Evolutionary conservation across 345 rosid species (phyloP).

Genomic region (Psidium guajava): DNA sequence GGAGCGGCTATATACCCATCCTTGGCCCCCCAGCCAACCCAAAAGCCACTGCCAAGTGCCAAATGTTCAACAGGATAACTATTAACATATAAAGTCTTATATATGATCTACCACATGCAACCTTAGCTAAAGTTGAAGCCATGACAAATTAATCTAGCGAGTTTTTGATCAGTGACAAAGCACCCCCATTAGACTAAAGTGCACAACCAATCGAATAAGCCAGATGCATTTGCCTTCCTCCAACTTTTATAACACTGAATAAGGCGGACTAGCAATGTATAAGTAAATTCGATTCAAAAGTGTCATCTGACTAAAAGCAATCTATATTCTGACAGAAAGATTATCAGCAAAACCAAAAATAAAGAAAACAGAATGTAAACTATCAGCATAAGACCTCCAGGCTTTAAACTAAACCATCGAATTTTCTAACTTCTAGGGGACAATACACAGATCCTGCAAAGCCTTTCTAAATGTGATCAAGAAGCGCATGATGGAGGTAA

Average conservation of each 20-base stretch:
- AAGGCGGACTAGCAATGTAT: background rate
- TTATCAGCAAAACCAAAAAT: background rate
- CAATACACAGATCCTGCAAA: background rate
- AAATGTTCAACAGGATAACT: background rate
- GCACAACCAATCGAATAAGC: background rate
- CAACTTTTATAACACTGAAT: background rate
- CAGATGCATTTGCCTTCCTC: background rate
- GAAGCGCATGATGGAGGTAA: background rate
- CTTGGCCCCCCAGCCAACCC: background rate
- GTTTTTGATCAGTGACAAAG: background rate
- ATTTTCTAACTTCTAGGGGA: background rate
- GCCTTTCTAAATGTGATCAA: background rate
- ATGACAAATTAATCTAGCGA: background rate
- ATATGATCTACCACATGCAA: background rate
- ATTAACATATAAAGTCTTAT: background rate
- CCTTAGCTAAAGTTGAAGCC: background rate
- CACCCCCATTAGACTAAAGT: background rate
- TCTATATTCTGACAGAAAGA: background rate
- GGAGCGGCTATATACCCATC: background rate
- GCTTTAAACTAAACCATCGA: background rate
- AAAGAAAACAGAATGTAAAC: background rate
- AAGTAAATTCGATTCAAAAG: background rate
- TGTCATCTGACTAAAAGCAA: background rate
- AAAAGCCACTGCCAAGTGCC: background rate
- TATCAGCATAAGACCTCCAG: background rate